Evolutionary conservation across 2,329 filamentous ascomycete genomes (phyloP).

Genomic region (Ophiostoma angusticollis): DNA sequence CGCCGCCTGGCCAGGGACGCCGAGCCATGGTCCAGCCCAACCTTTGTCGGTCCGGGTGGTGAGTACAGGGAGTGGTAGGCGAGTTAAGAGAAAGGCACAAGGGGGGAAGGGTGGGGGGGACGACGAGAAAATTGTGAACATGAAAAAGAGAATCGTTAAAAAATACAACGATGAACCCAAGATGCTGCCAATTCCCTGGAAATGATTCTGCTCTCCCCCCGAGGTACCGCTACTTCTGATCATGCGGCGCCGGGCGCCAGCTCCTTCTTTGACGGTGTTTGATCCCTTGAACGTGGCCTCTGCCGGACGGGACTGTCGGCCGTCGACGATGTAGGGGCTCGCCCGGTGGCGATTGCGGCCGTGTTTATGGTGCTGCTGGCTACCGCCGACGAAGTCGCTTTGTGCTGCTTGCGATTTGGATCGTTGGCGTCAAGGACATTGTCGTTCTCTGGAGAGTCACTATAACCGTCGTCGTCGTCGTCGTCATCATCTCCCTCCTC

Average conservation of each 20-base stretch:
- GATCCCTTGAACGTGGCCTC: too few species aligned
- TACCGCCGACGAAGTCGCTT: too few species aligned
- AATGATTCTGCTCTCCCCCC: too few species aligned
- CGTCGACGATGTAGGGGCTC: background rate
- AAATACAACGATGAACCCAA: too few species aligned
- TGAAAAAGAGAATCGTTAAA: too few species aligned
- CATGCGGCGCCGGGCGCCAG: too few species aligned
- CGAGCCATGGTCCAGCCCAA: slow-evolving; percentile 40
- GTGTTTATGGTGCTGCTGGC: too few species aligned
- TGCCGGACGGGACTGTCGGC: slow-evolving; percentile 2
- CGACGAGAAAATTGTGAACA: slow-evolving; percentile 14
- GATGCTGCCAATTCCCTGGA: too few species aligned
- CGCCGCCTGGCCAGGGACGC: slow-evolving; percentile 36
- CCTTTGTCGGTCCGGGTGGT: slow-evolving; percentile 46
- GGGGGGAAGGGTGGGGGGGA: background rate
- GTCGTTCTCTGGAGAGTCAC: background rate
- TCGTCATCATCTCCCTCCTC: background rate
- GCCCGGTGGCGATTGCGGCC: slow-evolving; percentile 1
- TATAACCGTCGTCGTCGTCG: background rate
- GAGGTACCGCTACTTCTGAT: too few species aligned
- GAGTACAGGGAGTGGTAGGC: slow-evolving; percentile 45
- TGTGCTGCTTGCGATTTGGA: background rate
- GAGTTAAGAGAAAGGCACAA: background rate
- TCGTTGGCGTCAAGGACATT: background rate
- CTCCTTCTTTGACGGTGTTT: slow-evolving; percentile 2